Percentiles rank a stretch among this genome's conserved stretches.
Evolutionary conservation across 371 early-diverging fungal genomes (phyloP).

Genomic region (Mortierella sp.): DNA sequence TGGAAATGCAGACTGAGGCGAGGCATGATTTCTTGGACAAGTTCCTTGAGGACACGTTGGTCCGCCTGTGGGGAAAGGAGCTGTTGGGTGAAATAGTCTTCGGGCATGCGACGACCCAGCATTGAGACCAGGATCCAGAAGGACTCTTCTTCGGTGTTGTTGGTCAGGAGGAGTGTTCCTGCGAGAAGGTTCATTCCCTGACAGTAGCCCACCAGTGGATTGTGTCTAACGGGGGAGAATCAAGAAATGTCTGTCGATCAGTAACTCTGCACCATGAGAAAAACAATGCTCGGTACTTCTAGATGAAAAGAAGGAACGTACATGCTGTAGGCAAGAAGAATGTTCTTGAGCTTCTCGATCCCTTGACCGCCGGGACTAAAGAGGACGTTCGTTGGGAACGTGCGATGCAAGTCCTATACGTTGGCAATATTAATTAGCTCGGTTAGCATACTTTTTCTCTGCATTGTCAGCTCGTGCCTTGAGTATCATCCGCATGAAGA

Average conservation of each 20-base stretch:
- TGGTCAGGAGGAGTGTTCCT: constrained; percentile 54
- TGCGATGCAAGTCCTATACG: constrained; percentile 57
- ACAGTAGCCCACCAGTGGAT: constrained; percentile 60
- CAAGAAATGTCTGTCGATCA: neutral
- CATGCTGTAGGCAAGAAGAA: constrained; percentile 59
- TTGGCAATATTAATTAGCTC: neutral
- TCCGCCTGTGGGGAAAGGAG: constrained; percentile 58
- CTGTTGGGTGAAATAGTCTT: constrained; percentile 57
- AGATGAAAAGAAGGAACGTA: constrained; percentile 18
- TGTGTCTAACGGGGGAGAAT: constrained; percentile 29
- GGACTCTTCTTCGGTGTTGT: constrained; percentile 58
- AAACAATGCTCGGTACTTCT: neutral
- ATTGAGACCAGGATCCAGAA: constrained; percentile 59
- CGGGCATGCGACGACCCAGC: constrained; percentile 52
- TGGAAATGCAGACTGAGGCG: constrained; percentile 48
- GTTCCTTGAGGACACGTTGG: constrained; percentile 57
- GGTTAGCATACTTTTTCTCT: neutral
- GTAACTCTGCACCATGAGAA: neutral
- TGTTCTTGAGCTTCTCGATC: constrained; percentile 54
- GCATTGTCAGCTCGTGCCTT: neutral
- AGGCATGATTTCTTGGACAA: constrained; percentile 55
- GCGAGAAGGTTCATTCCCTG: constrained; percentile 62
- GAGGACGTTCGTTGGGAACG: constrained; percentile 58
- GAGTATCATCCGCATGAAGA: neutral
- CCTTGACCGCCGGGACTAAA: constrained; percentile 57